These are phyloP conservation scores for Gentiana straminea DNA, from an alignment of 257 asterid species.

Conservation along the genomic window DNA sequence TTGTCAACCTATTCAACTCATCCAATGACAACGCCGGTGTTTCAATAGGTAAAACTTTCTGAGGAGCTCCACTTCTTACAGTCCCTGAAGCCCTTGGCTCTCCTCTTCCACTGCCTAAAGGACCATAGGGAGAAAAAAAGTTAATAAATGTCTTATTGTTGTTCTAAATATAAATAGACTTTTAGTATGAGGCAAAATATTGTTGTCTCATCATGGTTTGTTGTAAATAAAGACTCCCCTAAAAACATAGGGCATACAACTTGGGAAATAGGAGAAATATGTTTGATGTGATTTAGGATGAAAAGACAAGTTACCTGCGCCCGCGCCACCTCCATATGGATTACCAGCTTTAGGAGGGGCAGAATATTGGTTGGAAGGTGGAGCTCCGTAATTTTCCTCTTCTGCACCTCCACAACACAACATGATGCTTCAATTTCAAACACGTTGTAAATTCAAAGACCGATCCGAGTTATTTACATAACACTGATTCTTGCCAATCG, in stretches of 20 bases:
- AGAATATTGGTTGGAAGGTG: slow-evolving; percentile 49
- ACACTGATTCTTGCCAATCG: slow-evolving; percentile 2
- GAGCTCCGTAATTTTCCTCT: slow-evolving; percentile 51
- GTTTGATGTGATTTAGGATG: not conserved
- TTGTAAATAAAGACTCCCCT: no score
- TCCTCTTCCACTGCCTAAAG: slow-evolving; percentile 58
- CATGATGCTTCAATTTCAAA: slow-evolving; percentile 26
- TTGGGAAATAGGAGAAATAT: not conserved
- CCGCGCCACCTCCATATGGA: slow-evolving; percentile 41
- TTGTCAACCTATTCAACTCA: slow-evolving; percentile 48
- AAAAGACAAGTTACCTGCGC: slow-evolving; percentile 31
- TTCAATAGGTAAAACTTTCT: slow-evolving; percentile 65
- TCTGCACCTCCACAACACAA: slow-evolving; percentile 84
- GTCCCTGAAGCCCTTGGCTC: slow-evolving; percentile 60
- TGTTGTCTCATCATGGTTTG: not conserved
- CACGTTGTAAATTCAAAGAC: slow-evolving; percentile 13
- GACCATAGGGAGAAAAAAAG: not conserved
- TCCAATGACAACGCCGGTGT: slow-evolving; percentile 48
- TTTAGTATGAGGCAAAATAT: no score
- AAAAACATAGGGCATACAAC: no score
- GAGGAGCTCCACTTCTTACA: slow-evolving; percentile 54
- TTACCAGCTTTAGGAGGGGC: slow-evolving; percentile 56
- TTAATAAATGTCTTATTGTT: no score
- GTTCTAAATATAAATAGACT: no score
- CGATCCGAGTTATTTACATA: slow-evolving; percentile 4